Base-by-base conservation (phyloP, 306 rosid species). In the Mimosa bimucronata region DNA sequence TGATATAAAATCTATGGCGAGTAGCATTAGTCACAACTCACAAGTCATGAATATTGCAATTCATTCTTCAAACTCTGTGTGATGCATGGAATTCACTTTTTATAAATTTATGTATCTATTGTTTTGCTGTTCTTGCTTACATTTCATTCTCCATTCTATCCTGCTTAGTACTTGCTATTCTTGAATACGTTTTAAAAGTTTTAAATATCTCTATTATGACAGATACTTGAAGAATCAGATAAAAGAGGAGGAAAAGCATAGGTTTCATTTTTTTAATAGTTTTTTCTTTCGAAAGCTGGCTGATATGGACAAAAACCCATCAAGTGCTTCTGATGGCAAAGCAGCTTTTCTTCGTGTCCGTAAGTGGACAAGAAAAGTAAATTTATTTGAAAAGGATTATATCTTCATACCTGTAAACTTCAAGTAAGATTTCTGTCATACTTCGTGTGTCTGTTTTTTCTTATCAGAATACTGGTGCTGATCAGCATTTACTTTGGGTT, bases 341-440 rank as follows among this genome's bases (percentile, higher is more conserved):
- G 92, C 92, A 77, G 94, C 97, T 79, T 93, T 90, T 87, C 88
- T 81, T 72, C 93, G 98, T 74, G 97, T 91, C 80, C 87, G 90
- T 66, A 91, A 87, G 87, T 93, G 97, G 98, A 93, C 98, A 8
- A 87, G 98, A 88, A 93, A 88, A 90, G 87, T 93, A 28, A 83
- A 91, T 82, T 88, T 93, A 52, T 93, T 93, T 83, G 90, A 85
- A 73, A 93, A 91, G 85, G 94, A 93, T 73, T 93, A 87, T 83
- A 79, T 93, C 86, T 91, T 93, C 85, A 90, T 93, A 82, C 98
- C 98, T 50, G 85, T 93, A 83, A 93, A 93, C 82, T 93, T 90
- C 90, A 91, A 84, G 98, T 91, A 88, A 86, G 97, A 77, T 58
- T 79, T 68, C 48, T 61, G 19, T 67, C 37, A 77, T 71, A 57